These are phyloP conservation scores for Boletus sp. DNA, from an alignment of 1,284 basidiomycete genomes.

Conservation along the genomic window DNA sequence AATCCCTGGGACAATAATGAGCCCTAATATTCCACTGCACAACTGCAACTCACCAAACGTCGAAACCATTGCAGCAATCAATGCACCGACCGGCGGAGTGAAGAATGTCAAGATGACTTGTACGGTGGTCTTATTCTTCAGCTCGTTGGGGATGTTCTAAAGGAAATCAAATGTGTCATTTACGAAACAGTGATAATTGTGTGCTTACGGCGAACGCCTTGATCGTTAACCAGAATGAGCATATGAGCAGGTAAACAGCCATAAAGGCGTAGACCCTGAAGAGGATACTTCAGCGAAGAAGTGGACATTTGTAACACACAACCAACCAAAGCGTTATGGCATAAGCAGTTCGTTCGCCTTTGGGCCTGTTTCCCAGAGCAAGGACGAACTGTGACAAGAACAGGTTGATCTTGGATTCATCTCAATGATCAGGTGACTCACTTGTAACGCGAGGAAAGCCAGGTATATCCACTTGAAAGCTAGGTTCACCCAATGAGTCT, in stretches of 20 bases:
- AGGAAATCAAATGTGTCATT: slow-evolving; percentile 3
- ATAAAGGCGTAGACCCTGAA: slow-evolving; percentile 76
- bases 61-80: slow-evolving; percentile 85
- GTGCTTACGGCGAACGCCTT: slow-evolving; percentile 66
- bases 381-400: slow-evolving; percentile 69
- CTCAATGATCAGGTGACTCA: slow-evolving; percentile 1
- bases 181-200: neutral
- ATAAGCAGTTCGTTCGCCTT: slow-evolving; percentile 87
- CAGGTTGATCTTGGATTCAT: neutral
- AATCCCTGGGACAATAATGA: slow-evolving; percentile 47
- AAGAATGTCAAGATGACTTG: slow-evolving; percentile 59
- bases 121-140: slow-evolving; percentile 45
- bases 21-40: neutral
- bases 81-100: slow-evolving; percentile 71
- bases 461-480: slow-evolving; percentile 87
- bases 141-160: slow-evolving; percentile 53
- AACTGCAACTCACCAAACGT: slow-evolving; percentile 61
- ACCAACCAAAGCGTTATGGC: slow-evolving; percentile 73
- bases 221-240: slow-evolving; percentile 80
- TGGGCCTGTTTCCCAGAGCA: slow-evolving; percentile 94
- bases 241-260: slow-evolving; percentile 77
- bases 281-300: slow-evolving; percentile 19
- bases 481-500: slow-evolving; percentile 92
- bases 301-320: neutral
- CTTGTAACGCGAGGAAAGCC: slow-evolving; percentile 73